These are phyloP conservation scores for Coemansia sp. DNA, from an alignment of 192 early-diverging fungal genomes.

Conservation along the genomic window DNA sequence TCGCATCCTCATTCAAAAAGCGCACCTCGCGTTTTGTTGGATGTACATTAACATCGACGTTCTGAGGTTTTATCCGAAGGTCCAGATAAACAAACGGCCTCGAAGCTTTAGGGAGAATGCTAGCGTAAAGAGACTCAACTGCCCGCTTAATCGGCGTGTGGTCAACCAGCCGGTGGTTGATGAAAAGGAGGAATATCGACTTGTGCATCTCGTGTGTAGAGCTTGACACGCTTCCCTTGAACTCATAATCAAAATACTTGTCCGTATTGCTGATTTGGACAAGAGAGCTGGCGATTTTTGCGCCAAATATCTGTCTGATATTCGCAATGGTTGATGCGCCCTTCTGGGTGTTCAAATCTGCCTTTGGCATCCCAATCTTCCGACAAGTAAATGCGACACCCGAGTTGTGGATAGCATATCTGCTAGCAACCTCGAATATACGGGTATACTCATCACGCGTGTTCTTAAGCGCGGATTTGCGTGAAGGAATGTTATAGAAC, in stretches of 20 bases:
- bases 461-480: slow-evolving; percentile 83
- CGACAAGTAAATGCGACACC: slow-evolving; percentile 85
- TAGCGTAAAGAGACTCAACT: slow-evolving; percentile 79
- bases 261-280: slow-evolving; percentile 61
- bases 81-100: slow-evolving; percentile 90
- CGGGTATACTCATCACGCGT: slow-evolving; percentile 86
- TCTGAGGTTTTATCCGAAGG: slow-evolving; percentile 82
- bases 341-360: slow-evolving; percentile 76
- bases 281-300: slow-evolving; percentile 76
- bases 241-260: slow-evolving; percentile 57
- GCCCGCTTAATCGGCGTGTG: slow-evolving; percentile 76
- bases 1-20: slow-evolving; percentile 88
- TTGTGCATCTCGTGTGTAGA: slow-evolving; percentile 88
- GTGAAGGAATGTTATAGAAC: slow-evolving; percentile 91
- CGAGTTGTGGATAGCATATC: slow-evolving; percentile 93
- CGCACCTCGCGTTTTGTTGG: slow-evolving; percentile 95
- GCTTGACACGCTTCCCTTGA: slow-evolving; percentile 84
- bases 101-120: slow-evolving; percentile 80
- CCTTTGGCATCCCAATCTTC: slow-evolving; percentile 75
- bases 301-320: slow-evolving; percentile 85
- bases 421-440: slow-evolving; percentile 85
- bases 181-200: slow-evolving; percentile 87
- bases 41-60: slow-evolving; percentile 98
- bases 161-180: slow-evolving; percentile 85
- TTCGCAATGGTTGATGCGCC: slow-evolving; percentile 67